Conservation (phyloP, 495 filamentous ascomycete species). For the Xylaria flabelliformis region DNA sequence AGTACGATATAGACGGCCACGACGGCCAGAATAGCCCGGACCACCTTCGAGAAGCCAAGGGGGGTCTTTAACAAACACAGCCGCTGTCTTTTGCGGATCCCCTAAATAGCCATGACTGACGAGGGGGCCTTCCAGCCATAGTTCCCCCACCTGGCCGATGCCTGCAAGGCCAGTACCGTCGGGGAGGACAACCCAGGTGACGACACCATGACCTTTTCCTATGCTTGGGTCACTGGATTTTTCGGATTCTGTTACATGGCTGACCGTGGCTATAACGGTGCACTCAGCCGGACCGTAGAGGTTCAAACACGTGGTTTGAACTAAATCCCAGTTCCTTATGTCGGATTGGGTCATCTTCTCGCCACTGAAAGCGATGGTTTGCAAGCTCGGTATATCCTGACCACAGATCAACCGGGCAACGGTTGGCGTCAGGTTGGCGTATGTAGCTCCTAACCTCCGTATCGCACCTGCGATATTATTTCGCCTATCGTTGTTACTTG, state of each 20-base stretch:
- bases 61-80: slow-evolving; percentile 36
- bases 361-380: slow-evolving; percentile 40
- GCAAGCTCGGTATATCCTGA: slow-evolving; percentile 46
- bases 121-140: slow-evolving; percentile 35
- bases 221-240: slow-evolving; percentile 4
- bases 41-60: slow-evolving; percentile 7
- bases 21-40: background rate
- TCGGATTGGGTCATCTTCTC: slow-evolving; percentile 29
- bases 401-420: slow-evolving; percentile 54
- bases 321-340: slow-evolving; percentile 36
- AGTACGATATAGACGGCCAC: slow-evolving; percentile 40
- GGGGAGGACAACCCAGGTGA: slow-evolving; percentile 45
- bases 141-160: slow-evolving; percentile 39
- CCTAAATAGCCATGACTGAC: slow-evolving; percentile 59
- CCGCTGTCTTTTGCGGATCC: slow-evolving; percentile 33
- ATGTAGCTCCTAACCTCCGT: slow-evolving; percentile 39
- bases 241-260: too few relatives aligned
- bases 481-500: slow-evolving; percentile 42
- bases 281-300: slow-evolving; percentile 58
- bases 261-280: slow-evolving; percentile 40
- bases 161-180: slow-evolving; percentile 45
- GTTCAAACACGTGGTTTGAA: slow-evolving; percentile 34
- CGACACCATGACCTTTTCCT: slow-evolving; percentile 39
- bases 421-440: slow-evolving; percentile 54
- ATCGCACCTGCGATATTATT: slow-evolving; percentile 40